phyloP scores from a whole-genome alignment of 2,329 filamentous ascomycete species.

The Coleophoma eucalyptorum region DNA sequence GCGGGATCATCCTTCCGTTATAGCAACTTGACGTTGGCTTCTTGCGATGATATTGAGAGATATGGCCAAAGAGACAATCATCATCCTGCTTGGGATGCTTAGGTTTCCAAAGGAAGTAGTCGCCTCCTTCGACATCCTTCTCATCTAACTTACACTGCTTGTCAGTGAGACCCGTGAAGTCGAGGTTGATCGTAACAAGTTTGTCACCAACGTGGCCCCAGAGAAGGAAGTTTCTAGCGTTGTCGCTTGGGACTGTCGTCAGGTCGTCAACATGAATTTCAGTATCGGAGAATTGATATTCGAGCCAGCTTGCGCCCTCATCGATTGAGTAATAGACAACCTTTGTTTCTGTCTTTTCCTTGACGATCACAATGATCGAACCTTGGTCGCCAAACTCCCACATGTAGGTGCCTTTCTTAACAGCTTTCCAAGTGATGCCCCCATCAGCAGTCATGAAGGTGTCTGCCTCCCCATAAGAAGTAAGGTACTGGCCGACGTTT shows the following conservation, averaged over 20 bases:
- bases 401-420: constrained; percentile 83
- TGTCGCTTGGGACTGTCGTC: constrained; percentile 84
- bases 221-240: constrained; percentile 84
- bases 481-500: constrained; percentile 68
- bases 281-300: constrained; percentile 68
- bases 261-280: constrained; percentile 75
- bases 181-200: constrained; percentile 75
- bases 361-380: constrained; percentile 84
- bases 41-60: constrained; percentile 87
- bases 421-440: constrained; percentile 81
- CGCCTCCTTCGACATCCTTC: constrained; percentile 50
- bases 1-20: constrained; percentile 70
- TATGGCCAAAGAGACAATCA: constrained; percentile 89
- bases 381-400: constrained; percentile 98
- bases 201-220: constrained; percentile 67
- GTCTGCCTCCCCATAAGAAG: constrained; percentile 53
- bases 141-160: constrained; percentile 69
- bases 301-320: constrained; percentile 75
- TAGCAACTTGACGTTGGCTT: constrained; percentile 74
- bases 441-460: constrained; percentile 91
- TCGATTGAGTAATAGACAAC: constrained; percentile 73
- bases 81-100: constrained; percentile 74
- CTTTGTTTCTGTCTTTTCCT: constrained; percentile 65
- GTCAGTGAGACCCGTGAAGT: constrained; percentile 80
- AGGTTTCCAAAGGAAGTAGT: constrained; percentile 87